Base-by-base conservation (phyloP, 2,329 filamentous ascomycete species). In the Colletotrichum sp. region DNA sequence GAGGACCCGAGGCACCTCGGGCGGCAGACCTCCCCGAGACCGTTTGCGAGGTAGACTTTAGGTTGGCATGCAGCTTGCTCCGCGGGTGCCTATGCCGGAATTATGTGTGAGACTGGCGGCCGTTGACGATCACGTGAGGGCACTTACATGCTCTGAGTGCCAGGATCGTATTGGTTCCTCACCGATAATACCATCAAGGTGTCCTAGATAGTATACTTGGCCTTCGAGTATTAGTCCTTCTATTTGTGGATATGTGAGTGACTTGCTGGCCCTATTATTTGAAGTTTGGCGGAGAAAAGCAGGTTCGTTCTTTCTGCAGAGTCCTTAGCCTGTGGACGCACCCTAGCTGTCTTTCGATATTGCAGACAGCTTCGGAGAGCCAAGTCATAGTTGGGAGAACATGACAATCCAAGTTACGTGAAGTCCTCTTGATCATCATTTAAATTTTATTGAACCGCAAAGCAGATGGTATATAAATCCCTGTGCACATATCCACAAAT, bases 401-500 rank as follows among this genome's bases (percentile, higher is more conserved):
- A 21, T 48, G 10, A 13, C 3, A 10, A n/a, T 43, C 18, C 18
- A 1, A 48, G 43, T 48, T 4, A n/a, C 10, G 30, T 12, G 9
- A 60, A 69, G 6, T 9, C 7, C 16, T 48, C 13, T 15, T 36
- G 2, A 34, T 64, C 34, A 26, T 75, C 21, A 64, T 32, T 63
- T 9, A 55, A 9, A 24, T 48, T 55, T 73, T 63, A 67, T 75
- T 75, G 60, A 74, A 57, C 32, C 60, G 48, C n/a, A 75, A 75
- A 75, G 57, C 70, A 75, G 73, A 73, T 75, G 70, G 73, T 75
- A 73, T 73, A 73, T 68, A 30, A 26, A 64, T 16, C 63, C 64
- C 59, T 65, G 39, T 65, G 65, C 65, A 65, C 63, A 73, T 68
- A 64, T 67, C 57, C 57, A 73, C 70, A 64, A 34, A 21, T 75